Conservation (phyloP, 2,329 filamentous ascomycete genomes). For the Lecanicillium sp. region DNA sequence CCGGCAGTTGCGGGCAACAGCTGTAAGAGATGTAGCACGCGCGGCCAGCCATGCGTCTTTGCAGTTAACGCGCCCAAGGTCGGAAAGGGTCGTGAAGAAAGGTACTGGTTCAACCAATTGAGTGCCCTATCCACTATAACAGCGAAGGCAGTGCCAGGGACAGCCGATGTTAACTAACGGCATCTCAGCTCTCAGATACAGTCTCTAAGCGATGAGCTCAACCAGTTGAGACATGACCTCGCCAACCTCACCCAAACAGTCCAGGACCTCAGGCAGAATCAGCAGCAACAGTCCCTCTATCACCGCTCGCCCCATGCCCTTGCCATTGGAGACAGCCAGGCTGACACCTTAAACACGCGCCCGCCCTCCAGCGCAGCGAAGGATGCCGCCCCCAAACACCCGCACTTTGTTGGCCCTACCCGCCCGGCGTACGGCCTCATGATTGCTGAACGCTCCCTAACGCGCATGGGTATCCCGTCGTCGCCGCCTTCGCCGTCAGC, state of each 20-base stretch:
- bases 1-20: slow-evolving; percentile 18
- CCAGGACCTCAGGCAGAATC: slow-evolving; percentile 22
- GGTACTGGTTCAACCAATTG: slow-evolving; percentile 15
- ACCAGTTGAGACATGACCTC: slow-evolving; percentile 26
- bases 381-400: slow-evolving; percentile 23
- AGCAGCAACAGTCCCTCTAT: too few species aligned
- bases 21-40: slow-evolving; percentile 27
- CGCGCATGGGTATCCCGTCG: slow-evolving; percentile 29
- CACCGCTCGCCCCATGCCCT: slow-evolving; percentile 10
- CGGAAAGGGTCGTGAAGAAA: slow-evolving; percentile 19
- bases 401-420: slow-evolving; percentile 32
- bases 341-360: slow-evolving; percentile 12
- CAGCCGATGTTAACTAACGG: slow-evolving; percentile 1
- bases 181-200: too few species aligned
- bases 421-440: slow-evolving; percentile 30
- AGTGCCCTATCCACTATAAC: too few species aligned
- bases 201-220: slow-evolving; percentile 23
- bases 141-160: not conserved
- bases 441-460: slow-evolving; percentile 30
- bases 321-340: too few species aligned
- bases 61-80: slow-evolving; percentile 19
- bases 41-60: slow-evolving; percentile 24
- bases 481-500: slow-evolving; percentile 6
- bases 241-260: slow-evolving; percentile 23
- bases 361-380: slow-evolving; percentile 9